These are phyloP conservation scores for Cladophialophora chaetospira DNA, from an alignment of 2,329 filamentous ascomycete species.

Conservation along the genomic window DNA sequence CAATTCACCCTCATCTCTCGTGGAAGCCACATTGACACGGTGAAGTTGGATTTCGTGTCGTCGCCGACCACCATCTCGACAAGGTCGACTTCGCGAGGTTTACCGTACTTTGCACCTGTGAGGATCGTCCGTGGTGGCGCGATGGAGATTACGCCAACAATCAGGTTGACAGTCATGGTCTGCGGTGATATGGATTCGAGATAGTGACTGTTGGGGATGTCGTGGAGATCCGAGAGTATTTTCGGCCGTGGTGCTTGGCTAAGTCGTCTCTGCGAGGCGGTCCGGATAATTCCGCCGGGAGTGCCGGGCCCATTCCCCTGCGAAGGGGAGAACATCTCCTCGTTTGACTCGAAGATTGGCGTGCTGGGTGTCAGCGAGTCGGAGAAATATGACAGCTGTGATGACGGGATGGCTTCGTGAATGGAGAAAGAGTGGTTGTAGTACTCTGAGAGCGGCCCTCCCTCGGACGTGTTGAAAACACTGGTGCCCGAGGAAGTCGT, in stretches of 20 bases:
- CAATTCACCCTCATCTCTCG: constrained; percentile 33
- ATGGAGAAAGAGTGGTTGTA: constrained; percentile 75
- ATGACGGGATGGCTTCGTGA: constrained; percentile 67
- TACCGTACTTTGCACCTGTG: constrained; percentile 59
- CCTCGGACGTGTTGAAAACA: constrained; percentile 23
- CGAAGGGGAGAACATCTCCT: constrained; percentile 29
- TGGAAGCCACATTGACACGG: constrained; percentile 78
- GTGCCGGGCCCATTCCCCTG: constrained; percentile 14
- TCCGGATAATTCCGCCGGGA: constrained; percentile 30
- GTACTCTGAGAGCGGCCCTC: constrained; percentile 59
- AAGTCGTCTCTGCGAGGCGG: constrained; percentile 28
- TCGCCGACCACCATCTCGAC: constrained; percentile 82
- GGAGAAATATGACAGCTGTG: constrained; percentile 51
- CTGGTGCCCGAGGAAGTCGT: constrained; percentile 35
- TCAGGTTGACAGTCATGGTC: constrained; percentile 77
- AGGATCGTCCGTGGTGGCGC: constrained; percentile 67
- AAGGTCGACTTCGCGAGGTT: constrained; percentile 58
- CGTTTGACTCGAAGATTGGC: constrained; percentile 32
- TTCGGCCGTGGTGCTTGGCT: constrained; percentile 30
- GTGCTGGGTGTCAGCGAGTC: constrained; percentile 30
- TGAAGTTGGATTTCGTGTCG: constrained; percentile 78
- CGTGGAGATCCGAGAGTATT: constrained; percentile 63
- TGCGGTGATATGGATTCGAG: constrained; percentile 71
- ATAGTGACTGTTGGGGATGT: constrained; percentile 68
- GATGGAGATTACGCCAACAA: constrained; percentile 77